Base-by-base conservation (phyloP, 169 alveolate species). In the Plasmodium sp. region DNA sequence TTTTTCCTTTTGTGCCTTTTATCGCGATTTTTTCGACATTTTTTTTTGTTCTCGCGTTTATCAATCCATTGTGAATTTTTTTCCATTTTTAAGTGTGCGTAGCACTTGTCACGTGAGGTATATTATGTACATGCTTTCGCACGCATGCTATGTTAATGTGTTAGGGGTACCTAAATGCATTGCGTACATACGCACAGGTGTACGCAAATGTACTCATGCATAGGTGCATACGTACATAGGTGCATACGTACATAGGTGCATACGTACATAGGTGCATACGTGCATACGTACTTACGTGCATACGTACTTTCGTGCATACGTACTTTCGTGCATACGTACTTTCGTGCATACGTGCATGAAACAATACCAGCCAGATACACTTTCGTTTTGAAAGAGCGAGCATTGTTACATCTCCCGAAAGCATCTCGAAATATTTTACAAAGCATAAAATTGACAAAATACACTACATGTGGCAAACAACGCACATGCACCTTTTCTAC, bases 141-240 rank as follows among this genome's bases (percentile, higher is more conserved):
- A 80, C 16, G n/a, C 71, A 5, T 43, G 56, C 81, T 43, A 58
- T 41, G 45, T 83, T 33, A 83, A 83, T 58, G 54, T 83, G 41
- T 83, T 71, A 83, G 72, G 91, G 72, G 72, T 83, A 56, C 80
- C 18, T 33, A 58, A 2, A 9, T 62, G 77, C 77, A 62, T 27
- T 62, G 77, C 36, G 12, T 62, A 62, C 36, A 62, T 27, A 62
- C n/a, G 77, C 77, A 62, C 77, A 62, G 77, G 77, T 62, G 77
- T 62, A 67, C 77, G 27, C 77, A 67, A 67, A 67, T 67, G 39
- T 67, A 67, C 41, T 27, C 31, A 81, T 41, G 62, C 34, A 41
- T 81, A 36, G 39, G 62, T 18, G 18, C 22, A 41, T 39, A 0
- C 77, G 27, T 81, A 80, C 77, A n/a, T 81, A n/a, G n/a, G n/a